These are phyloP conservation scores for Leccinum pachyderme DNA, from an alignment of 1,284 basidiomycete genomes.

Conservation along the genomic window DNA sequence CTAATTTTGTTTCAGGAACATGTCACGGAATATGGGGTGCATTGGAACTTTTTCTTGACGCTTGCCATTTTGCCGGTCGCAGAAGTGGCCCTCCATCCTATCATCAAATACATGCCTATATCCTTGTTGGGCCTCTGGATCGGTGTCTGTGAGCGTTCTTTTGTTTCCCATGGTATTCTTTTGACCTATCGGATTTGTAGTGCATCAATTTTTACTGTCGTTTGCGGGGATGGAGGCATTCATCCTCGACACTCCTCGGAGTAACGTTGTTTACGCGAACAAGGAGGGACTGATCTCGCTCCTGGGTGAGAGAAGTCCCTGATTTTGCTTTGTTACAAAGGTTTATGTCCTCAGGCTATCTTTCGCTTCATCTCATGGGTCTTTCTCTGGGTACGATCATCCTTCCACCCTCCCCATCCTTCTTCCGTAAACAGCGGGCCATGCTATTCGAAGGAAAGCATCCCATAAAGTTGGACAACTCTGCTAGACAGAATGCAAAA, in stretches of 20 bases:
- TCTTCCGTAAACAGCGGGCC: constrained; percentile 54
- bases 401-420: constrained; percentile 74
- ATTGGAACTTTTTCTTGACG: constrained; percentile 99
- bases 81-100: constrained; percentile 67
- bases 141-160: constrained; percentile 51
- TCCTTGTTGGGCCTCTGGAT: constrained; percentile 66
- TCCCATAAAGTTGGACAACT: constrained; percentile 20
- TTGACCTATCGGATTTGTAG: constrained; percentile 37
- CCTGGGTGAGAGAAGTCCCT: constrained; percentile 46
- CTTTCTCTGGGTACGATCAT: constrained; percentile 80
- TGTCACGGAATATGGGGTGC: constrained; percentile 91
- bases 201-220: constrained; percentile 68
- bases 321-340: background rate
- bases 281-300: constrained; percentile 90
- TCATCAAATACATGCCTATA: constrained; percentile 58
- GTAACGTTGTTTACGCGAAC: constrained; percentile 73
- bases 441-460: constrained; percentile 10
- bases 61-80: constrained; percentile 79
- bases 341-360: constrained; percentile 64
- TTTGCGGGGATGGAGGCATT: constrained; percentile 57
- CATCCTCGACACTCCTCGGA: constrained; percentile 63
- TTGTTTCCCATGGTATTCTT: background rate
- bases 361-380: constrained; percentile 87
- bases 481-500: constrained; percentile 59
- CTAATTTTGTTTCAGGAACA: constrained; percentile 71